Evolutionary conservation across 345 rosid genomes (phyloP), one percentile per base, ranked within the genome.

Genomic region (Eucalyptus sideroxylon): DNA sequence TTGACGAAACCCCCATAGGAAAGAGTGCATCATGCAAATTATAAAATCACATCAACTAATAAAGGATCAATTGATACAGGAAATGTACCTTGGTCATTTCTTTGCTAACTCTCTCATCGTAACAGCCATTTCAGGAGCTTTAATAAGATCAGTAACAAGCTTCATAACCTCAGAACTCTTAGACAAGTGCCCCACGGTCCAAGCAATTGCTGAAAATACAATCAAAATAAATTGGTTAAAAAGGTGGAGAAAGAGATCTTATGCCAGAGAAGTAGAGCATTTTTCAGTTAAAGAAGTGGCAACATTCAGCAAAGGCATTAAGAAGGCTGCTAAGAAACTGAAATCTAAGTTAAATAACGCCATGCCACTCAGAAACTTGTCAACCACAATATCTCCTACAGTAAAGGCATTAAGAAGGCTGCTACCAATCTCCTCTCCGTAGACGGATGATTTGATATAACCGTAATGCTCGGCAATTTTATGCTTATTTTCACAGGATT

Each of bases 111-210:
- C 99, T 89, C 93, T 95, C 99, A 96, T 97, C 11, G 99, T 96
- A 55, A 88, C 96, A 82, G 99, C 99, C 93, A 97, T 91, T 90
- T 96, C 96, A n/a, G 98, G 99, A 88, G 99, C 99, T 86, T 97
- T 97, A 97, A 96, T 95, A 86, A 97, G 98, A 90, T 96, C 91
- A 92, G 94, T 97, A 60, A 97, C 99, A 87, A 97, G 96, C 93
- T 96, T 96, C 98, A 97, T 97, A 89, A 97, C 98, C 93, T 97
- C 98, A 89, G 98, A 95, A 92, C 98, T 96, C 94, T 96, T 96
- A 67, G 97, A 93, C 65, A 97, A 90, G 91, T 96, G 99, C 81
- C 97, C 99, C 92, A 96, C 96, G 24, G 99, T 97, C 77, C 96
- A 93, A 49, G 98, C 97, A 94, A 96, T 50, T 50, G 53, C 53